Conservation (phyloP, 495 filamentous ascomycete genomes). For the Rhizodiscina lignyota region DNA sequence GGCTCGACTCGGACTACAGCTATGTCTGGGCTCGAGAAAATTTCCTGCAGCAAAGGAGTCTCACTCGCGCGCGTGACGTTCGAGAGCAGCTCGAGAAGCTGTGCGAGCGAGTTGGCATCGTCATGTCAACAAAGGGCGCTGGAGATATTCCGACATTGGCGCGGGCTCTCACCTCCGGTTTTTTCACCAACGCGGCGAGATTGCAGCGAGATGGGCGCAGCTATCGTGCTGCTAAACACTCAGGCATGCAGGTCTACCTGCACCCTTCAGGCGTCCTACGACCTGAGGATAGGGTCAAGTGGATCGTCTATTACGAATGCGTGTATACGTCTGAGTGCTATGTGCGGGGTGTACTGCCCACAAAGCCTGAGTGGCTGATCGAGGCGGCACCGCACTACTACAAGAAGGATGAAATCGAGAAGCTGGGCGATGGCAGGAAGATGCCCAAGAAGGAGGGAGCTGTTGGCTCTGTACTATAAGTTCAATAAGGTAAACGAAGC, state of each 20-base stretch:
- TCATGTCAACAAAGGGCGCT: constrained; percentile 48
- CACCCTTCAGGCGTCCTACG: constrained; percentile 73
- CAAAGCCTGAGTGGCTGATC: constrained; percentile 70
- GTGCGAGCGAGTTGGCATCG: constrained; percentile 84
- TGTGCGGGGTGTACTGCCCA: constrained; percentile 73
- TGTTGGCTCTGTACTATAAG: too few species aligned
- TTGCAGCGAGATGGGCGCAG: constrained; percentile 72
- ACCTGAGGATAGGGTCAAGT: constrained; percentile 67
- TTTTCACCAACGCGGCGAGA: constrained; percentile 87
- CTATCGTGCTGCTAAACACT: constrained; percentile 91
- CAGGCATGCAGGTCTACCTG: constrained; percentile 73
- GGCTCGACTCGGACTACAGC: constrained; percentile 84
- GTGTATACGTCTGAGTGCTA: constrained; percentile 91
- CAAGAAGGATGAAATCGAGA: constrained; percentile 84
- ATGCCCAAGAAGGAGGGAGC: constrained; percentile 46
- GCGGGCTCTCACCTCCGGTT: constrained; percentile 78
- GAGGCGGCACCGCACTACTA: constrained; percentile 94
- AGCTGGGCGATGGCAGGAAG: constrained; percentile 57
- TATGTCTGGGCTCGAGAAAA: constrained; percentile 86
- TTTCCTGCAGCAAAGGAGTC: constrained; percentile 76
- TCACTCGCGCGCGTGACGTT: constrained; percentile 79
- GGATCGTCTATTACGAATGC: constrained; percentile 82
- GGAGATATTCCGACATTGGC: constrained; percentile 60
- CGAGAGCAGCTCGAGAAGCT: constrained; percentile 89
- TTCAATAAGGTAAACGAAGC: too few species aligned